Conservation (phyloP, 345 rosid species). For the Eucalyptus urophylla region DNA sequence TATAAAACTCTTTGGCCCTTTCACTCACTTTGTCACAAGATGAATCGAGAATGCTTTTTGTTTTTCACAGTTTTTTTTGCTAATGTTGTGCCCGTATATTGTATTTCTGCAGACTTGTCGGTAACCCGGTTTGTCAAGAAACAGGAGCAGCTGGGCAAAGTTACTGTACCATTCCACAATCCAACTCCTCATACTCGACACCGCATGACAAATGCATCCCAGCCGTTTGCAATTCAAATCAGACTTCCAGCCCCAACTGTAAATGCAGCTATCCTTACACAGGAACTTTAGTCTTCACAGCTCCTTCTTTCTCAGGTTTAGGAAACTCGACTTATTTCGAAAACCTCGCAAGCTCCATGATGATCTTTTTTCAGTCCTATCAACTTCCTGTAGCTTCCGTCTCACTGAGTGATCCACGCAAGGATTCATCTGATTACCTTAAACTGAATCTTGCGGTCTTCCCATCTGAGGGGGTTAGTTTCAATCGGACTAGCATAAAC, state of each 20-base stretch:
- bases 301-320: conserved; percentile 56
- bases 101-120: conserved; percentile 44
- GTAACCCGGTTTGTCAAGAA: conserved; percentile 53
- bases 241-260: conserved; percentile 50
- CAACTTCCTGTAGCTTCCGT: conserved; percentile 56
- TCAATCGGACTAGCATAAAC: conserved; percentile 27
- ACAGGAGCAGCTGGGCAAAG: background rate
- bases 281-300: conserved; percentile 48
- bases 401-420: conserved; percentile 42
- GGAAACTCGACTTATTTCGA: conserved; percentile 15
- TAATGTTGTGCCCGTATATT: background rate
- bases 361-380: background rate
- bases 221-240: conserved; percentile 9
- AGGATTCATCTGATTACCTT: conserved; percentile 23
- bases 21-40: background rate
- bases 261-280: conserved; percentile 50
- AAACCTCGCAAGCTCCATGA: conserved; percentile 17
- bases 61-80: background rate
- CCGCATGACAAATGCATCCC: conserved; percentile 25
- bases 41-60: background rate
- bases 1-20: background rate
- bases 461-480: conserved; percentile 33
- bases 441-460: conserved; percentile 36
- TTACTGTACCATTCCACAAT: conserved; percentile 25
- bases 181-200: conserved; percentile 20